A percentile compares a stretch with the other conserved stretches of the same genome.
Conservation (phyloP, 768 basidiomycete genomes). For the Lactarius trivialis region DNA sequence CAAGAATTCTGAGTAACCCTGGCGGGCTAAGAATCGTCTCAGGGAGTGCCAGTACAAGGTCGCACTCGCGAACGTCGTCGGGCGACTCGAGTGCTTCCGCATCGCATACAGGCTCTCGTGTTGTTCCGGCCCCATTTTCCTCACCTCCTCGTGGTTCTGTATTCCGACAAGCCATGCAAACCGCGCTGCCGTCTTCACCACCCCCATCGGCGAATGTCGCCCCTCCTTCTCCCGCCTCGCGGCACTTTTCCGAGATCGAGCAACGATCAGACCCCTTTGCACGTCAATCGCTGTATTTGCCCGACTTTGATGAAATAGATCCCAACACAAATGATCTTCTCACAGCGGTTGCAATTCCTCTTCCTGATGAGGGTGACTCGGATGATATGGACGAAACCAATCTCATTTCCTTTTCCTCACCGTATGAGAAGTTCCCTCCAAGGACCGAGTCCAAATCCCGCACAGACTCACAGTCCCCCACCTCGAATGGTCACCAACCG, state of each 20-base stretch:
- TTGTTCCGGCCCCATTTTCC: constrained; percentile 21
- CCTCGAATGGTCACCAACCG: constrained; percentile 39
- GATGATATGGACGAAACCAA: constrained; percentile 55
- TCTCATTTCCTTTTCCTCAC: constrained; percentile 65
- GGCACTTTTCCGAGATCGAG: constrained; percentile 14
- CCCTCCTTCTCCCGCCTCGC: constrained; percentile 22
- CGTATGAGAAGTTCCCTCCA: constrained; percentile 47
- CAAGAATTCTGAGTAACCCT: constrained; percentile 22
- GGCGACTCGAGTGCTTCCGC: constrained; percentile 18
- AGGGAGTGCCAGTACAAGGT: background rate
- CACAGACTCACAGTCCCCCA: constrained; percentile 47
- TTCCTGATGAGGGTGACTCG: constrained; percentile 67
- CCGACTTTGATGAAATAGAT: constrained; percentile 42
- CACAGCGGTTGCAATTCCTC: constrained; percentile 64
- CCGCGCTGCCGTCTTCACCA: constrained; percentile 32
- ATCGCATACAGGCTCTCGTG: constrained; percentile 16
- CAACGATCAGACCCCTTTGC: constrained; percentile 1
- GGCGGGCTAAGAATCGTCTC: constrained; percentile 22
- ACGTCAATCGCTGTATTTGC: constrained; percentile 28
- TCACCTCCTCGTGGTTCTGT: constrained; percentile 27
- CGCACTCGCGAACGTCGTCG: constrained; percentile 23
- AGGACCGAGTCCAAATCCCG: constrained; percentile 32
- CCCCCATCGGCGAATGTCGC: constrained; percentile 18
- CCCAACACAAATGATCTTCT: constrained; percentile 41
- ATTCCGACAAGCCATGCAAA: constrained; percentile 30